These are phyloP conservation scores for Onygena corvina DNA, from an alignment of 2,329 filamentous ascomycete species.

Conservation along the genomic window DNA sequence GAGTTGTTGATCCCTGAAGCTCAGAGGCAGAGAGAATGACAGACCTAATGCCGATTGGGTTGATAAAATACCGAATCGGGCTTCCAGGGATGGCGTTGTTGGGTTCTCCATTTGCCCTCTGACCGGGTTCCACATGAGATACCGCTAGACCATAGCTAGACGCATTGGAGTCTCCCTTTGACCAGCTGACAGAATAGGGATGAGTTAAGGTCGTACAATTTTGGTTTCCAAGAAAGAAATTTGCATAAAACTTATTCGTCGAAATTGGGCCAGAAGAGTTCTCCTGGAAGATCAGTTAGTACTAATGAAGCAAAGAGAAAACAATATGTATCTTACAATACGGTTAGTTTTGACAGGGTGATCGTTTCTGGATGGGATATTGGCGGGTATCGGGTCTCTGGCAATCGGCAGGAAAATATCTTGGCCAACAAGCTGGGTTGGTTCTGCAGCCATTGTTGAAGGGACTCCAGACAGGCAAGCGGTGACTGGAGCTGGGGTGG, in stretches of 20 bases:
- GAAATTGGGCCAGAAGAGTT: conserved; percentile 28
- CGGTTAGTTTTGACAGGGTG: conserved; percentile 33
- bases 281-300: conserved; percentile 19
- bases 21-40: conserved; percentile 68
- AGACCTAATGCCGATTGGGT: conserved; percentile 70
- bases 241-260: conserved; percentile 56
- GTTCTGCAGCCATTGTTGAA: neutral
- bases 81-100: conserved; percentile 41
- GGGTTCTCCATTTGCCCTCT: conserved; percentile 54
- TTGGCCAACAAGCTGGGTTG: conserved; percentile 21
- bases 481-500: neutral
- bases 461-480: neutral
- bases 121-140: conserved; percentile 56
- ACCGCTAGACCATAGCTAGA: conserved; percentile 66
- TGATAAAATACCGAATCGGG: conserved; percentile 61
- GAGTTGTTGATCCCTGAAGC: conserved; percentile 48
- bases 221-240: conserved; percentile 66
- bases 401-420: conserved; percentile 34
- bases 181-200: conserved; percentile 61
- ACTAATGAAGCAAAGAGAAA: neutral
- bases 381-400: conserved; percentile 28
- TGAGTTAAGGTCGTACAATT: conserved; percentile 58
- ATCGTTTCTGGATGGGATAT: conserved; percentile 29
- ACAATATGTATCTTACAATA: conserved; percentile 24
- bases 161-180: conserved; percentile 49